Evolutionary conservation across 2,329 filamentous ascomycete genomes (phyloP), one percentile per base, ranked within the genome.

Genomic region (Tolypocladium guangdongense): DNA sequence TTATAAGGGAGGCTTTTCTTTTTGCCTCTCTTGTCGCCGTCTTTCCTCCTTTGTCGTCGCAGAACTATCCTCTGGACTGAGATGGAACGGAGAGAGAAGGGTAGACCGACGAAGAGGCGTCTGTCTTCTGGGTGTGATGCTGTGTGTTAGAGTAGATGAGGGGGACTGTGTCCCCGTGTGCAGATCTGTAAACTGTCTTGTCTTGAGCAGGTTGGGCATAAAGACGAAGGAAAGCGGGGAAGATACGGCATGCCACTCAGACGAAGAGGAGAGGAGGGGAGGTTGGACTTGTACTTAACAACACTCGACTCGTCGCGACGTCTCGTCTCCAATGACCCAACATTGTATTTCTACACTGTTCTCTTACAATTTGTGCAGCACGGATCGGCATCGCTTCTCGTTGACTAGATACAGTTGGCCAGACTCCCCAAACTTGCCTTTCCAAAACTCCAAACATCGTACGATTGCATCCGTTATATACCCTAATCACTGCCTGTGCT

Each of bases 1-100:
- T 75, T 95, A 74, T 91, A 86, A 70, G 59, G 7, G 14, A 22
- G 39, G 5, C 11, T 7, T 33, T 39, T 36, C 35, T 8, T 36
- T 27, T 5, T 30, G n/a, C 27, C n/a, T 11, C 49, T 33, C 10
- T 36, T 18, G 22, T 24, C 20, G 48, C 20, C 22, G 10, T 20
- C 24, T 24, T 27, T 24, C 24, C 22, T n/a, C 30, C 3, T 37
- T 18, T 38, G 5, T 20, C 27, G 27, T 32, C 18, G n/a, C 27
- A n/a, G 43, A 24, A 20, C 18, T 14, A 33, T 20, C 10, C 5
- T n/a, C 8, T 36, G 43, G 24, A 30, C 43, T 32, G 43, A 20
- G 43, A 32, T 24, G 10, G 27, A 32, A 32, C 8, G 10, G 27
- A 46, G 22, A 27, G 10, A 32, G 43, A 46, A 32, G 43, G 18